Base-by-base conservation (phyloP, 768 basidiomycete genomes). In the Paxillus involutus region DNA sequence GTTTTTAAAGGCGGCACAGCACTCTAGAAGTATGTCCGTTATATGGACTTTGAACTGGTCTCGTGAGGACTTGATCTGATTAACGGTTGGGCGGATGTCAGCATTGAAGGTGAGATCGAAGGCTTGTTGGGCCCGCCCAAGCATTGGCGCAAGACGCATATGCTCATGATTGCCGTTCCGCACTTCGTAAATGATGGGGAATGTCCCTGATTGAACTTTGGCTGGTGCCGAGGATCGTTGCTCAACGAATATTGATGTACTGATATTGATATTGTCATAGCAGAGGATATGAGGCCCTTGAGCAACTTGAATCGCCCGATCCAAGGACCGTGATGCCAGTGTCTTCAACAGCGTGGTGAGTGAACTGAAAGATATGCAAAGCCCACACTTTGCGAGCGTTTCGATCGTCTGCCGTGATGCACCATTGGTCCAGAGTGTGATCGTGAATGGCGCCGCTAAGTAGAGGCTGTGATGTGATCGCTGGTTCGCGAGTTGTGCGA, bases 121-220 rank as follows among this genome's bases (percentile, higher is more conserved):
- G 17, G 46, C 30, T 19, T 33, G 7, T 30, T 32, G 13, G 3
- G 19, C 33, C 17, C 30, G 30, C 16, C 33, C 12, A 14, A 47
- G 13, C 8, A 47, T 47, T 32, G 46, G 46, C 6, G n/a, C 14
- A 13, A 58, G 46, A 7, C 19, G n/a, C 41, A 24, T 43, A 19
- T 43, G 41, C 11, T 37, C 36, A 12, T 5, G 36, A 12, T 37
- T 37, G 13, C 36, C 9, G 40, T 62, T 59, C 2, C 32, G 57
- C 3, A 72, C 54, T 19, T 56, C 24, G 51, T 73, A 73, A 4
- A 74, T 47, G 3, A 71, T 56, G 6, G 59, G n/a, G 44, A 71
- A 67, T 0, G 71, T 73, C 4, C 73, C 72, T 1, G 71, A 72
- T 40, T 70, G 67, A 14, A 73, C 73, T 55, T 72, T 74, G 41